Conservation (phyloP, 352 stramenopile genomes). For the Thalassiosira oceanica region DNA sequence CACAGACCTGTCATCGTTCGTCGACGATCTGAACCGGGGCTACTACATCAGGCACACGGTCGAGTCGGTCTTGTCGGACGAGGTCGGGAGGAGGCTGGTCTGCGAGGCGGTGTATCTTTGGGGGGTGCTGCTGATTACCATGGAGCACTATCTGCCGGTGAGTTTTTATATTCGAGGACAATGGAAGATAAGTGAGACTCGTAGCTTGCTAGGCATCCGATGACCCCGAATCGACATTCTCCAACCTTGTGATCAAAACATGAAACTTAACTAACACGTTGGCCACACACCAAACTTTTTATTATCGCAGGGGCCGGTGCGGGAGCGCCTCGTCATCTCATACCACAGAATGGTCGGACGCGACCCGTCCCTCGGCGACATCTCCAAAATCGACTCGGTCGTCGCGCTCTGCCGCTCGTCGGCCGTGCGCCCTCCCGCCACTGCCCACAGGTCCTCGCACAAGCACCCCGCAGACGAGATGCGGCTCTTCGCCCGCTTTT, state of each 20-base stretch:
- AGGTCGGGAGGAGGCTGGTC: constrained; percentile 90
- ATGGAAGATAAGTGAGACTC: too few relatives aligned
- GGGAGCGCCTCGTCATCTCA: constrained; percentile 89
- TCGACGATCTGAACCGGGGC: constrained; percentile 88
- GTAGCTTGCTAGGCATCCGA: too few relatives aligned
- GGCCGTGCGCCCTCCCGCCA: constrained; percentile 27
- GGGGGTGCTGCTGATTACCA: constrained; percentile 90
- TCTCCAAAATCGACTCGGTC: constrained; percentile 87
- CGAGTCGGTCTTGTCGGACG: constrained; percentile 91
- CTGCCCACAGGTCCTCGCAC: constrained; percentile 17
- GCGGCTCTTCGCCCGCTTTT: constrained; percentile 56
- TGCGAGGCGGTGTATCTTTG: constrained; percentile 93
- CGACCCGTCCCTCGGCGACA: constrained; percentile 86
- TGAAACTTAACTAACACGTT: too few relatives aligned
- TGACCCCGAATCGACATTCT: too few relatives aligned
- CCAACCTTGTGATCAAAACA: too few relatives aligned
- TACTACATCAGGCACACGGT: constrained; percentile 95
- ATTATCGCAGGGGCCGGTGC: constrained; percentile 40
- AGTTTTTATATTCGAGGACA: constrained; percentile 21
- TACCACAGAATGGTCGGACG: constrained; percentile 72
- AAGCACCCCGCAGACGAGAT: constrained; percentile 51
- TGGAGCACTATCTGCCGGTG: constrained; percentile 88
- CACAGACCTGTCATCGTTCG: constrained; percentile 89
- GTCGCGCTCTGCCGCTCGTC: constrained; percentile 80
- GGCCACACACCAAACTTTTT: too few relatives aligned